phyloP scores from a whole-genome alignment of 2,329 filamentous ascomycete genomes.

The Monilinia polystroma region DNA sequence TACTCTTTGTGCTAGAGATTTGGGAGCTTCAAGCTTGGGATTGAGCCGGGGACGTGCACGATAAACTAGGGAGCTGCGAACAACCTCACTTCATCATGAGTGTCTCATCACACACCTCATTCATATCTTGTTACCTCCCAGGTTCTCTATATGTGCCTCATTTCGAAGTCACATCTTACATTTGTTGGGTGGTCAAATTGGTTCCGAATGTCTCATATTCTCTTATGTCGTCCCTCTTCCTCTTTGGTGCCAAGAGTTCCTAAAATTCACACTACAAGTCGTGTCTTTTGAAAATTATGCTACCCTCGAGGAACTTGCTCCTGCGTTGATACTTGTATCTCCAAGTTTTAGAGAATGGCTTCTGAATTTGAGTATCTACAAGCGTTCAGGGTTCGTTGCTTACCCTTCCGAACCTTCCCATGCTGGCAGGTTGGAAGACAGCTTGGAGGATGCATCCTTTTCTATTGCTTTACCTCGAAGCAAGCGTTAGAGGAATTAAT shows the following conservation, averaged over 20 bases:
- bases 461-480: not conserved
- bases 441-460: not conserved
- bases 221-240: not conserved
- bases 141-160: not conserved
- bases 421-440: not conserved
- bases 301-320: not conserved
- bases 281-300: no score
- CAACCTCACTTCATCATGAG: not conserved
- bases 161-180: not conserved
- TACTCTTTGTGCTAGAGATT: slow-evolving; percentile 9
- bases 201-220: not conserved
- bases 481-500: not conserved
- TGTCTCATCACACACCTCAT: not conserved
- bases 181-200: not conserved
- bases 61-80: slow-evolving; percentile 21
- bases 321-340: not conserved
- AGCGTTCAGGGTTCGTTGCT: not conserved
- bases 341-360: not conserved
- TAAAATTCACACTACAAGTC: not conserved
- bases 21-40: slow-evolving; percentile 26
- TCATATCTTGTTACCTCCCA: not conserved
- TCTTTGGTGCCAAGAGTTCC: not conserved
- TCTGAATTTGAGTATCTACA: no score
- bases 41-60: slow-evolving; percentile 23
- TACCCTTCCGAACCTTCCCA: not conserved